Base-by-base conservation (phyloP, 73 alveolate genomes). In the Tetrahymena thermophila region DNA sequence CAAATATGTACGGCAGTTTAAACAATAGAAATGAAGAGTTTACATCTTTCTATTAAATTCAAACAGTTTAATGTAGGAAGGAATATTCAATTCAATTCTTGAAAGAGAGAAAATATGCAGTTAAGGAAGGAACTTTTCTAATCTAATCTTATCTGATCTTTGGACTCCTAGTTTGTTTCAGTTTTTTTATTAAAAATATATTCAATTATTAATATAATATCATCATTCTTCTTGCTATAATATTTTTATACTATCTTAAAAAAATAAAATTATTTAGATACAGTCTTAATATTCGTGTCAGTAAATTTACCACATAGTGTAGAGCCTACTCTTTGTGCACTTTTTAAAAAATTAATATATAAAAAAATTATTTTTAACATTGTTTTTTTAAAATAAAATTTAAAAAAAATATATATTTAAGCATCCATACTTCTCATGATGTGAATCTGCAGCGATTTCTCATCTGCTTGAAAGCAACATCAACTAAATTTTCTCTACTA, bases 271-370 rank as follows among this genome's bases (percentile, higher is more conserved):
- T 71, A 71, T 71, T 71, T 71, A 71, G 89, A 71, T 71, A n/a
- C 89, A n/a, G 89, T 71, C 89, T 71, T 71, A 71, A 71, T 71
- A 71, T 71, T 71, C 89, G 89, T 71, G 89, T 71, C 89, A 71
- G 89, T 71, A 71, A 71, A 71, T 71, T n/a, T 71, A 25, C 89
- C 89, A 71, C 40, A 19, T 71, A 71, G 89, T 71, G 89, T 71
- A 71, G 89, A 71, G 89, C 89, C 85, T 71, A 31, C 89, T 71
- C 89, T 71, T 71, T 71, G 89, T 71, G 23, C 89, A 71, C 89
- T 3, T 71, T 71, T 71, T 71, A n/a, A 28, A n/a, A 71, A 28
- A 71, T 19, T 28, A 71, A 71, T 28, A 71, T 56, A 56, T 56
- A 56, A 4, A 71, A 71, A 28, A 71, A 71, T n/a, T 71, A 71